phyloP scores from a whole-genome alignment of 1,139 yeast genomes.

The Pichia sp. region DNA sequence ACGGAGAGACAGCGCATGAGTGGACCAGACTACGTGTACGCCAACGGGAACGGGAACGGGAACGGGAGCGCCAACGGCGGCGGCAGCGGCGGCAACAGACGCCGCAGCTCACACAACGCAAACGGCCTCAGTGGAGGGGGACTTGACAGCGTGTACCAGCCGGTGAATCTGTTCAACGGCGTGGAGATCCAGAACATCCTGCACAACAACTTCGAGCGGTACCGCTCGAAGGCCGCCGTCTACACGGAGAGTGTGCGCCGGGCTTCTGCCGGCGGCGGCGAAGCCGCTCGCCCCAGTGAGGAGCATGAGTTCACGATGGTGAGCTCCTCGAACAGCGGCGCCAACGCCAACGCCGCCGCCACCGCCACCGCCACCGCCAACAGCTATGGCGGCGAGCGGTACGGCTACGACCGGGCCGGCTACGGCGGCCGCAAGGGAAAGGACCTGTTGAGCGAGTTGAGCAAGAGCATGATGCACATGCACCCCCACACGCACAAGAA shows the following conservation, averaged over 20 bases:
- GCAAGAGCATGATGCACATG: conserved; percentile 16
- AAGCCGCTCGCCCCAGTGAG: no score
- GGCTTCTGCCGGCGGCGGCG: no score
- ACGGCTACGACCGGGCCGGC: background rate
- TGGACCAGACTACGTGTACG: background rate
- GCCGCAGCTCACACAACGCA: conserved; percentile 8
- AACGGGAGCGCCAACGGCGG: background rate
- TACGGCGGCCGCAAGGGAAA: conserved; percentile 2
- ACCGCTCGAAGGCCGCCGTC: background rate
- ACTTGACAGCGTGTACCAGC: background rate
- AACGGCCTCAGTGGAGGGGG: background rate
- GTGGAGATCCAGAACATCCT: conserved; percentile 1
- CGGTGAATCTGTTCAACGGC: conserved; percentile 7
- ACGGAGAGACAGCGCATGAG: background rate
- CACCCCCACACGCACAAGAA: background rate
- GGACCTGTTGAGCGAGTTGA: conserved; percentile 24
- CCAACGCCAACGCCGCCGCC: background rate
- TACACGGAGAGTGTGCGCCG: background rate
- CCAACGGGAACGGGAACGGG: conserved; percentile 1
- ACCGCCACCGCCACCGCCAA: background rate
- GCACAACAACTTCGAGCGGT: background rate
- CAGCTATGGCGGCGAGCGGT: background rate
- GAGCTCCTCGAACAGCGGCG: background rate
- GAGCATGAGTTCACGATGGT: conserved; percentile 1
- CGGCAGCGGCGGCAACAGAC: conserved; percentile 4